Base-by-base conservation (phyloP, 768 basidiomycete genomes). In the Suillus subluteus region DNA sequence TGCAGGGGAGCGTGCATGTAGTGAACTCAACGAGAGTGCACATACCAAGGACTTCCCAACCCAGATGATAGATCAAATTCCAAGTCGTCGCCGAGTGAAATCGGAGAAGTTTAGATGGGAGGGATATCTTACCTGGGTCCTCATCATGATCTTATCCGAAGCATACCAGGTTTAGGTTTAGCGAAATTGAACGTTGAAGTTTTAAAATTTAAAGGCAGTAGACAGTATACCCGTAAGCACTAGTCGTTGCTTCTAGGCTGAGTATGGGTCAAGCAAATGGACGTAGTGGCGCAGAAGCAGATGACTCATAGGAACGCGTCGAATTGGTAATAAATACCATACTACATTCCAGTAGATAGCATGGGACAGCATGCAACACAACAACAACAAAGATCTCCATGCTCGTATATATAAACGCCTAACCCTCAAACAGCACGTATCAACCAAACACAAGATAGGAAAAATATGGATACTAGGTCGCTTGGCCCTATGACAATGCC, bases 401-500 rank as follows among this genome's bases (percentile, higher is more conserved):
- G 7, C 21, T 48, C 50, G 0, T 30, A 7, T 30, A 16, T 52
- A 15, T 15, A 52, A 5, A 16, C 23, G 23, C 50, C 46, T n/a
- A n/a, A 46, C 21, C 13, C 15, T 26, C 26, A 30, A 30, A 52
- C 50, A 16, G 6, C 4, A 16, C 26, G n/a, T 15, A 26, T 15
- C n/a, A 15, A 50, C 23, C 23, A 23, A 13, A 23, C 46, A 48
- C 11, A n/a, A 12, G 4, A 48, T 23, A 48, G 23, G n/a, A 23
- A 13, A 26, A 26, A 26, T 26, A 26, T 26, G 26, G 26, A 6
- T 8, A n/a, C 21, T n/a, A 5, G n/a, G 18, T 4, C 44, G 11
- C 21, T 37, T 9, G 37, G 37, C 37, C 37, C 40, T 52, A 87
- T 32, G 84, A 83, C 62, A 94, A 75, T 7, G 82, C 91, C 37